Evolutionary conservation across 2,329 filamentous ascomycete genomes (phyloP).

Genomic region (Hymenoscyphus fructigenus): DNA sequence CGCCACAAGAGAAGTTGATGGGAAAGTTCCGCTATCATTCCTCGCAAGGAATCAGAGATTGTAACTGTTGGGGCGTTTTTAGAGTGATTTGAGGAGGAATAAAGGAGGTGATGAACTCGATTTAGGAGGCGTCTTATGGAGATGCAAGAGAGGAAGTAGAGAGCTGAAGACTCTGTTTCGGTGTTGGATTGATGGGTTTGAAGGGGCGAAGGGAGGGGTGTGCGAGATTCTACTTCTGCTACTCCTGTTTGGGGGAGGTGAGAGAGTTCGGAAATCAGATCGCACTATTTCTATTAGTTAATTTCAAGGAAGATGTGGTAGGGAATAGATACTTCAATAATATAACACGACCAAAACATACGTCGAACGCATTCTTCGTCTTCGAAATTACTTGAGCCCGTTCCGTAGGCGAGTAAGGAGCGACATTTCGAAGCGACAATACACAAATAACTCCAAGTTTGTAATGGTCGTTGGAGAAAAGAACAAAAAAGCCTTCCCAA

Average conservation of each 20-base stretch:
- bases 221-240: conserved; percentile 50
- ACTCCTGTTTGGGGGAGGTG: conserved; percentile 51
- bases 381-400: conserved; percentile 38
- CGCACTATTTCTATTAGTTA: conserved; percentile 37
- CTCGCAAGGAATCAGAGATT: conserved; percentile 15
- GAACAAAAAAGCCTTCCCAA: conserved; percentile 47
- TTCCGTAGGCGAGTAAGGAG: conserved; percentile 46
- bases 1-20: conserved; percentile 52
- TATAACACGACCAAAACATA: conserved; percentile 56
- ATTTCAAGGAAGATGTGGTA: background rate
- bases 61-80: conserved; percentile 8
- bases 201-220: conserved; percentile 48
- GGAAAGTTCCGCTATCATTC: conserved; percentile 40
- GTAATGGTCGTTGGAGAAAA: conserved; percentile 49
- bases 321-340: conserved; percentile 45
- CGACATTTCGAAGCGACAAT: conserved; percentile 51
- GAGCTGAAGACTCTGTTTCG: conserved; percentile 44
- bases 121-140: conserved; percentile 45
- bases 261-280: conserved; percentile 53
- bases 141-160: conserved; percentile 55
- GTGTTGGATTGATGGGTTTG: conserved; percentile 42
- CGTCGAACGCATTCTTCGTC: conserved; percentile 49
- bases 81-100: conserved; percentile 41
- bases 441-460: conserved; percentile 53
- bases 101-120: conserved; percentile 49